phyloP scores from a whole-genome alignment of 2,329 filamentous ascomycete genomes.

The Colletotrichum endophyticum region DNA sequence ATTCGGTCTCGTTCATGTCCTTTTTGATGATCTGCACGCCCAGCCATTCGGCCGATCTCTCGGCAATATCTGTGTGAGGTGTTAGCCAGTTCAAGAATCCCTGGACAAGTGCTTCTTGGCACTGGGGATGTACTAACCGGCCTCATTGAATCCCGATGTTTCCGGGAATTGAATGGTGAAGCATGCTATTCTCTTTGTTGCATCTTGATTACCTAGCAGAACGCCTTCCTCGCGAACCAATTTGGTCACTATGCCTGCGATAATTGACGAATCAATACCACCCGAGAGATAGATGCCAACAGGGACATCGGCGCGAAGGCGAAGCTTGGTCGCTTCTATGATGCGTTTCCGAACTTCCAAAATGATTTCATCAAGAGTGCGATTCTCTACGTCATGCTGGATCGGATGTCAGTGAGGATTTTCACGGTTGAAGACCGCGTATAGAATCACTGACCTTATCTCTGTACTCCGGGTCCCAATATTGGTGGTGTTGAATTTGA shows the following conservation, averaged over 20 bases:
- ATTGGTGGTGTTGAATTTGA: conserved; percentile 42
- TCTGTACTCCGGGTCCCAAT: conserved; percentile 59
- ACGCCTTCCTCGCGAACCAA: conserved; percentile 50
- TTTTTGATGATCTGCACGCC: conserved; percentile 31
- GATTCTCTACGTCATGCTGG: conserved; percentile 38
- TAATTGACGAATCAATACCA: conserved; percentile 60
- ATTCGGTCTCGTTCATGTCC: conserved; percentile 28
- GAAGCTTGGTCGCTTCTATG: conserved; percentile 54
- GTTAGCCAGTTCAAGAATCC: not conserved
- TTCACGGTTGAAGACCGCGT: not conserved
- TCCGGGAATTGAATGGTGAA: conserved; percentile 59
- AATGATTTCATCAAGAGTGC: conserved; percentile 55
- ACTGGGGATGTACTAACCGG: conserved; percentile 29
- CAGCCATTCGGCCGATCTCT: conserved; percentile 36
- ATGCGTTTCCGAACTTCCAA: conserved; percentile 51
- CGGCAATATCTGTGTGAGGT: conserved; percentile 27
- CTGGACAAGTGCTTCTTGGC: not conserved
- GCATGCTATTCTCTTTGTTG: conserved; percentile 31
- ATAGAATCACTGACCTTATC: conserved; percentile 47
- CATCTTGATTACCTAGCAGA: conserved; percentile 45
- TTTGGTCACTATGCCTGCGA: conserved; percentile 61
- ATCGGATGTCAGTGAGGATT: not conserved
- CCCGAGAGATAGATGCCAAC: conserved; percentile 62
- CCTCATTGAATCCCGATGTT: conserved; percentile 54
- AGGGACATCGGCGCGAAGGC: conserved; percentile 61